Conservation (phyloP, 768 basidiomycete species). For the Pleurotus giganteus region DNA sequence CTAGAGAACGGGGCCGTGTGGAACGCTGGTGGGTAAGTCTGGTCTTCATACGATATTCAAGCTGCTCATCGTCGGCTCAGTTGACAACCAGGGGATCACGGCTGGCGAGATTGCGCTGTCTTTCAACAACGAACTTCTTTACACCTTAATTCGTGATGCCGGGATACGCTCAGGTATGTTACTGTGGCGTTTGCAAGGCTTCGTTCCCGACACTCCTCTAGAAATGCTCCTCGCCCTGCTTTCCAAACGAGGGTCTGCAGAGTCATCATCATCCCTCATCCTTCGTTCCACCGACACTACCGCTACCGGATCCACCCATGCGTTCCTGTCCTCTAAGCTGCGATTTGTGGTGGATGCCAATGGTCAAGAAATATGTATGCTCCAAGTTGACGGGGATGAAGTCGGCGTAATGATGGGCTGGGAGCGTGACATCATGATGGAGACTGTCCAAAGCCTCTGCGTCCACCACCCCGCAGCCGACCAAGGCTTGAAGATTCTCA, state of each 20-base stretch:
- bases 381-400: conserved; percentile 65
- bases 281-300: conserved; percentile 53
- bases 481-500: conserved; percentile 65
- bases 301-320: conserved; percentile 58
- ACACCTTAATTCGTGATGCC: conserved; percentile 82
- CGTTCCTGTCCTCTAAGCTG: conserved; percentile 71
- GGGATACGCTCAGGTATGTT: conserved; percentile 84
- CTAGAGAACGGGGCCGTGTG: conserved; percentile 86
- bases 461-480: conserved; percentile 42
- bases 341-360: conserved; percentile 64
- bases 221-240: conserved; percentile 73
- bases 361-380: conserved; percentile 82
- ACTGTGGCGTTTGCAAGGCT: not conserved
- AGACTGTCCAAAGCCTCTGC: conserved; percentile 71
- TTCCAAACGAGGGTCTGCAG: conserved; percentile 41
- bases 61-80: conserved; percentile 31
- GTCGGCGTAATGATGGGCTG: conserved; percentile 99
- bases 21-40: conserved; percentile 67
- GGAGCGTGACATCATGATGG: conserved; percentile 86
- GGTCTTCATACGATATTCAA: not conserved
- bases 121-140: conserved; percentile 72
- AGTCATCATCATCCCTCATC: conserved; percentile 31
- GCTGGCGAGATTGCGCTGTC: conserved; percentile 91
- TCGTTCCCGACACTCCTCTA: conserved; percentile 22
- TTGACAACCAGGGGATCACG: conserved; percentile 76